Base-by-base conservation (phyloP, 2,329 filamentous ascomycete species). In the Cytospora piceicola region DNA sequence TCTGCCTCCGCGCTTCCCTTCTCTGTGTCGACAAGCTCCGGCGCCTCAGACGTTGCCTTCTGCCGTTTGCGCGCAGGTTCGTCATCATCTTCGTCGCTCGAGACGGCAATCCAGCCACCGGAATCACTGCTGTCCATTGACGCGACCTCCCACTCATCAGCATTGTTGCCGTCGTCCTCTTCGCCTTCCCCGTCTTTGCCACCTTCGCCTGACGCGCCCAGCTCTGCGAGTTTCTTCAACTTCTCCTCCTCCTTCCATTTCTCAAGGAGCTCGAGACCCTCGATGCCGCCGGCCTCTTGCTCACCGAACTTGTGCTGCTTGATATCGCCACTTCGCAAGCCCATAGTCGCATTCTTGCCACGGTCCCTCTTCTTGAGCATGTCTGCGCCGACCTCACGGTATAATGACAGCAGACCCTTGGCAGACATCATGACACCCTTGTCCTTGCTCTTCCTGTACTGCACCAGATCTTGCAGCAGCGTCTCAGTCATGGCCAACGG, bases 351-450 rank as follows among this genome's bases (percentile, higher is more conserved):
- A 61, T 93, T 89, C 81, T 96, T 96, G 72, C 95, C 95, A 72
- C 95, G 88, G 75, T 97, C 95, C 73, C 91, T 88, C 82, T 93
- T 96, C 78, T 90, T 90, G 67, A 99, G 81, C 80, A 98, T 86
- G 70, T 96, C 92, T 0, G 95, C 92, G 42, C 90, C 93, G 17
- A 97, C 91, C 74, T 98, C 94, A 71, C 95, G 85, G 81, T 96
- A 99, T 7, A 99, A 83, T 29, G 92, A 93, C 52, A 99, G 82
- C 8, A 99, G 82, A 69, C 95, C 94, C 76, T 95, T 94, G 17
- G 94, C 93, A 9, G 95, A 95, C 95, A 99, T 98, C 86, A 96
- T 94, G n/a, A 95, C 92, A 67, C 94, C 94, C 82, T 98, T 99
- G 75, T 99, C 95, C 76, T 99, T 99, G 75, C 92, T 96, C 82